Base-by-base conservation (phyloP, 108 stramenopile genomes). In the Skeletonema potamos region DNA sequence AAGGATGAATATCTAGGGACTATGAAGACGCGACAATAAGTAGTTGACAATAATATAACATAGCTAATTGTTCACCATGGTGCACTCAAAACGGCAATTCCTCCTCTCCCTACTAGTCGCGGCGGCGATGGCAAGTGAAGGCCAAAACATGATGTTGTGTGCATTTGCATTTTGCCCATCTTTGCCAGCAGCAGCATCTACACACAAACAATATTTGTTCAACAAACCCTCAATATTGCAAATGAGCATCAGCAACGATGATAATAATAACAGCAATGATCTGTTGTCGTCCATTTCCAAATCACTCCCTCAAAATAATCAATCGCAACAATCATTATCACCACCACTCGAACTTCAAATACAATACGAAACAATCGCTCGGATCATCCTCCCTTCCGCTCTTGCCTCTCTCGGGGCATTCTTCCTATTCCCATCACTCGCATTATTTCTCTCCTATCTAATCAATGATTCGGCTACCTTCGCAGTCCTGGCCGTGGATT, bases 381-480 rank as follows among this genome's bases (percentile, higher is more conserved):
- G 90, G n/a, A 87, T 93, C 27, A 86, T 83, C 28, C 55, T 89
- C 7, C 92, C 92, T 26, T 82, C 88, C 9, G 41, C 86, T 4
- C 73, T 82, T 10, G 57, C 88, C 9, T 87, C 85, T 24, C 9
- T 76, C 12, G 55, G 70, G 9, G 88, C 88, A n/a, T 75, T 65
- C 30, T 55, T 86, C 22, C 29, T 74, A 4, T 93, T 90, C 72
- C 88, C 92, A 1, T 48, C 74, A 22, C 54, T 88, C 4, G 58
- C 89, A 32, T 62, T 91, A 26, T 34, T 11, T 27, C 57, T 93
- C 30, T 87, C 89, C 9, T 70, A 71, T 48, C 41, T 86, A 2
- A 90, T 95, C 28, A 82, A 92, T 44, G 91, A 92, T 73, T 58
- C 89, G 2, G 93, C 88, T 4, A 87, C 88, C 9, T 91, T 92